Evolutionary conservation across 306 rosid species (phyloP).

Genomic region (Medicago lupulina): DNA sequence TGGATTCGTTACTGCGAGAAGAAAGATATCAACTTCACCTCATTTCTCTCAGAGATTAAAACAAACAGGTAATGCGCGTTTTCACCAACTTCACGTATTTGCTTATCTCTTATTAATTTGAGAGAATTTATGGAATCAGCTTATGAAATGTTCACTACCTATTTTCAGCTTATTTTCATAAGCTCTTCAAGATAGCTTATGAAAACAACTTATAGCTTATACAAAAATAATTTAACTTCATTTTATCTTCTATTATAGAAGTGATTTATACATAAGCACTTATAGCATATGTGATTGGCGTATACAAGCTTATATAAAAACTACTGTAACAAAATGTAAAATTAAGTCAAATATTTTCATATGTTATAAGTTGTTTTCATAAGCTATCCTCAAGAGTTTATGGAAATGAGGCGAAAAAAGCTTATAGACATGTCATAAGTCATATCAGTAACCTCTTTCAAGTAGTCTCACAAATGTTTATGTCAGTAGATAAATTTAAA

Average conservation of each 20-base stretch:
- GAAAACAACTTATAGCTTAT: too few species aligned
- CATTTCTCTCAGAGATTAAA: slow-evolving; percentile 66
- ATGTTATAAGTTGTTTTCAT: not conserved
- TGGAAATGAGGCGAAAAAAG: not conserved
- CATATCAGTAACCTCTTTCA: not conserved
- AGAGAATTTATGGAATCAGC: too few species aligned
- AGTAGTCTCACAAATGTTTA: not conserved
- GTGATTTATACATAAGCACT: not conserved
- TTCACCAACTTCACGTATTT: not conserved
- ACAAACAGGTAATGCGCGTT: slow-evolving; percentile 65
- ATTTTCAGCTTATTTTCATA: too few species aligned
- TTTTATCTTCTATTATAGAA: too few species aligned
- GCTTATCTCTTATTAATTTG: too few species aligned
- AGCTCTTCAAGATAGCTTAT: too few species aligned
- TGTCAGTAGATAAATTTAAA: not conserved
- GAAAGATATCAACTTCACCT: slow-evolving; percentile 63
- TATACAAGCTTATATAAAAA: not conserved
- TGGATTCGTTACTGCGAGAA: slow-evolving; percentile 52
- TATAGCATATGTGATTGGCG: not conserved
- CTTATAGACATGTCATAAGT: not conserved
- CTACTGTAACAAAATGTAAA: not conserved
- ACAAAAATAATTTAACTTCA: too few species aligned
- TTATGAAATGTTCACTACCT: too few species aligned
- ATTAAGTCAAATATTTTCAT: not conserved
- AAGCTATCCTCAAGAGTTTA: not conserved